Base-by-base conservation (phyloP, 805 yeast genomes). In the Blastobotrys mokoenaii region DNA sequence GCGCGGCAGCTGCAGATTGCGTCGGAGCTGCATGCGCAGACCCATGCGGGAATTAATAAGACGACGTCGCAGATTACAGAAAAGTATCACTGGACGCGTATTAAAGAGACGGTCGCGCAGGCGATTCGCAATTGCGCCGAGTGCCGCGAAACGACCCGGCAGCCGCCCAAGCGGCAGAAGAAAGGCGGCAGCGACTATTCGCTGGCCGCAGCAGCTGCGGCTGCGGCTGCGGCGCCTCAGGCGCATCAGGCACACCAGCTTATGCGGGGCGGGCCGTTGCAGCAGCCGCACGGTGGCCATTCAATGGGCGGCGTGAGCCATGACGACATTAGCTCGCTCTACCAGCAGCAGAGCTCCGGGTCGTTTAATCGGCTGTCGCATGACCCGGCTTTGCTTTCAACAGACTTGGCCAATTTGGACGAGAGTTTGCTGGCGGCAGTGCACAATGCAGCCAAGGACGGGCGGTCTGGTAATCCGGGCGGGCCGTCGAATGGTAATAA, bases 1-100 rank as follows among this genome's bases (percentile, higher is more conserved):
- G 76, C 71, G 1, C 75, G 80, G 43, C 97, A 89, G 64, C 59
- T 82, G 39, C 80, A 78, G 51, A 79, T 90, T 27, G 85, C 89
- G 30, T 72, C 77, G 7, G 82, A 80, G 38, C 66, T 78, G 16
- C 98, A 90, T 60, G 59, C 72, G 51, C 63, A 72, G 16, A 76
- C 73, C 38, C 98, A 90, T 60, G 81, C 81, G 10, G 97, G 97
- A 9, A 87, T 90, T 51, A 90, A 90, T 65, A 85, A 82, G 57
- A 81, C 95, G 1, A 88, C 96, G 0, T 68, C 90, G 0, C 66
- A 74, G 14, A 76, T 93, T 14, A 76, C 89, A 1, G 93, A 84
- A 50, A 75, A 76, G 53, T 90, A 84, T 55, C 95, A 87, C 62
- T 90, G 97, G 97, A 77, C 87, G 1, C 76, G 95, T 43, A 84